Evolutionary conservation across 345 rosid species (phyloP).

Genomic region (Adansonia digitata): DNA sequence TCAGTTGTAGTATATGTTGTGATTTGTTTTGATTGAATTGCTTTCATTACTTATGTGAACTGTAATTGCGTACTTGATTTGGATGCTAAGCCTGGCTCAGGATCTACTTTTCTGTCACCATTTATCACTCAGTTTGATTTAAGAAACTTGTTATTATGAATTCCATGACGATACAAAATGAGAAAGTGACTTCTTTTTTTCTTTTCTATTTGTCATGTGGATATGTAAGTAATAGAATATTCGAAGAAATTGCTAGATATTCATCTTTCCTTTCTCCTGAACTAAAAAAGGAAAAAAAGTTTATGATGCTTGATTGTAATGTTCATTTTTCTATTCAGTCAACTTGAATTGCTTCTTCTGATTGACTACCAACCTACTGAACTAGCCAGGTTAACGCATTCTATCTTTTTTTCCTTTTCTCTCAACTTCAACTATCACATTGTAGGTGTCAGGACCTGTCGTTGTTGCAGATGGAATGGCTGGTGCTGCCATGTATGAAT

Average conservation of each 20-base stretch:
- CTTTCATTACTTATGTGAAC: not conserved
- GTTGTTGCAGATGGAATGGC: conserved; percentile 99
- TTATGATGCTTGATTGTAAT: not conserved
- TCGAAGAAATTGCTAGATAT: not conserved
- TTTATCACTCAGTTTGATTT: not conserved
- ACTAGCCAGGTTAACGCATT: not conserved
- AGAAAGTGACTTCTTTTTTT: not conserved
- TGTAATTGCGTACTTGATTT: not conserved
- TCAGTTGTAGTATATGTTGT: not conserved
- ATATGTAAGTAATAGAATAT: not conserved
- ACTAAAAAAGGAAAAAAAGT: not conserved
- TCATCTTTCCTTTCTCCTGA: not conserved
- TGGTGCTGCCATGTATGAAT: conserved; percentile 99
- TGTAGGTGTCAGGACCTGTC: conserved; percentile 97
- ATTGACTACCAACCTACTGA: not conserved
- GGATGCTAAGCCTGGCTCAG: not conserved
- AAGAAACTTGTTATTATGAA: not conserved
- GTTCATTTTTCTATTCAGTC: not conserved
- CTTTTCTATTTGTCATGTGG: too few species aligned
- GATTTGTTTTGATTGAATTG: not conserved
- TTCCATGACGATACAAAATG: not conserved
- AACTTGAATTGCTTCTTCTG: not conserved
- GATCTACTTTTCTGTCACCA: not conserved
- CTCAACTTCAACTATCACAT: not conserved
- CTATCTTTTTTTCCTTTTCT: not conserved